These are phyloP conservation scores for Cylindrotheca fusiformis DNA, from an alignment of 108 stramenopile species.

Conservation along the genomic window DNA sequence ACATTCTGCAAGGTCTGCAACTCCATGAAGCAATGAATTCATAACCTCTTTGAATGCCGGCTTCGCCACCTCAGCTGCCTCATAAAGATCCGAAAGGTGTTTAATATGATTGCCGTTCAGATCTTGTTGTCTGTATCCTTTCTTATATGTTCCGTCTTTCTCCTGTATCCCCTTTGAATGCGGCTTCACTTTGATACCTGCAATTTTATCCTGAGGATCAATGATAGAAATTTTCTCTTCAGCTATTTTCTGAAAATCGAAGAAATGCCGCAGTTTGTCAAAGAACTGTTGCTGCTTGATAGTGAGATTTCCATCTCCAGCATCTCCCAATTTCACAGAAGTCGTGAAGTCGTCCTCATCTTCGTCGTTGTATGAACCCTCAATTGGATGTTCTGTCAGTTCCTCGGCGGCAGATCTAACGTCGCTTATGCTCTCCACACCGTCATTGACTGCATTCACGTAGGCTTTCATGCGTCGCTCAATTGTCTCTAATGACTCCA, in stretches of 20 bases:
- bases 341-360: neutral
- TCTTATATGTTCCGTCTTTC: slow-evolving; percentile 28
- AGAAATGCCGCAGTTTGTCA: slow-evolving; percentile 21
- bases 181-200: slow-evolving; percentile 26
- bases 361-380: neutral
- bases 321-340: neutral
- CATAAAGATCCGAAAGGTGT: slow-evolving; percentile 26
- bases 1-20: slow-evolving; percentile 7
- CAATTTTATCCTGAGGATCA: slow-evolving; percentile 29
- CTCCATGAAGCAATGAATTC: slow-evolving; percentile 2
- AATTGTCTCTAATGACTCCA: slow-evolving; percentile 35
- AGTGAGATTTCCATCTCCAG: slow-evolving; percentile 4
- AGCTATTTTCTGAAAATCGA: slow-evolving; percentile 15
- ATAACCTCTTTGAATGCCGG: slow-evolving; percentile 22
- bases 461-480: slow-evolving; percentile 31
- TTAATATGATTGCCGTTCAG: slow-evolving; percentile 21
- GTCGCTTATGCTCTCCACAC: slow-evolving; percentile 2
- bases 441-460: neutral
- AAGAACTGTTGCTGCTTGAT: slow-evolving; percentile 25
- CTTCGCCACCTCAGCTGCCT: slow-evolving; percentile 20
- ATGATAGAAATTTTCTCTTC: slow-evolving; percentile 16
- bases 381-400: neutral
- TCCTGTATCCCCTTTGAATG: slow-evolving; percentile 31
- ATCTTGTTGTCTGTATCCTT: slow-evolving; percentile 32
- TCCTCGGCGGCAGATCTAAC: slow-evolving; percentile 3